Evolutionary conservation across 352 stramenopile species (phyloP).

Genomic region (Globisporangium alternatum): DNA sequence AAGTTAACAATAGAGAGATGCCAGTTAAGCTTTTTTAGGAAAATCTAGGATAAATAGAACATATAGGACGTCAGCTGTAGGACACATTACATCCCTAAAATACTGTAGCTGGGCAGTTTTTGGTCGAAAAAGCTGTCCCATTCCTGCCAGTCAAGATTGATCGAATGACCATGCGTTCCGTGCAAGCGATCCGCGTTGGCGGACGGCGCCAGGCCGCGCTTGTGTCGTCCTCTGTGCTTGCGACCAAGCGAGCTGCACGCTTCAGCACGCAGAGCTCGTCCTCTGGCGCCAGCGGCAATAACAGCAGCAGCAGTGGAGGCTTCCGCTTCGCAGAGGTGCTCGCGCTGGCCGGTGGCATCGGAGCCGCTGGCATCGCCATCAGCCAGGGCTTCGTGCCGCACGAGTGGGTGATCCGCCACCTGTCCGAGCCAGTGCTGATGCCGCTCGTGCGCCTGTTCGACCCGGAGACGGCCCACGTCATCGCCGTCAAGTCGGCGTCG

Average conservation of each 20-base stretch:
- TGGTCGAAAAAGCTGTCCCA: slow-evolving; percentile 1
- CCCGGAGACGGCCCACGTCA: slow-evolving; percentile 81
- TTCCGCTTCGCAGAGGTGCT: slow-evolving; percentile 27
- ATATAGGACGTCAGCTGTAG: background rate
- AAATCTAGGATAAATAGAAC: too few relatives aligned
- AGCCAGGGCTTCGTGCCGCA: slow-evolving; percentile 70
- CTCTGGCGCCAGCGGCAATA: background rate
- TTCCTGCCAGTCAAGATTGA: slow-evolving; percentile 7
- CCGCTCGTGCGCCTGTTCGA: slow-evolving; percentile 78
- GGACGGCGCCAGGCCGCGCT: slow-evolving; percentile 2
- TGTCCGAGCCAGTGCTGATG: slow-evolving; percentile 76
- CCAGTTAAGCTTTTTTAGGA: too few relatives aligned
- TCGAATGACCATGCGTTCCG: slow-evolving; percentile 3
- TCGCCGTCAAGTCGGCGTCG: slow-evolving; percentile 77
- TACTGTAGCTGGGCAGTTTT: too few relatives aligned
- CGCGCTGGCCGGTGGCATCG: slow-evolving; percentile 44
- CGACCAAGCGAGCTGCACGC: slow-evolving; percentile 10
- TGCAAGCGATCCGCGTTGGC: slow-evolving; percentile 8
- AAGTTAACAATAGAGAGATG: too few relatives aligned
- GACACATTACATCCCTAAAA: background rate
- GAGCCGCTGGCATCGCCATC: slow-evolving; percentile 50
- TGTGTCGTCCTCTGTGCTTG: background rate
- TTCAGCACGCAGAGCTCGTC: slow-evolving; percentile 5
- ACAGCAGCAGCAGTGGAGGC: background rate
- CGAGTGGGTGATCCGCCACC: slow-evolving; percentile 68